Evolutionary conservation across 139 green algal species (phyloP), one percentile per base, ranked within the genome.

Genomic region (Chlorella sp.): DNA sequence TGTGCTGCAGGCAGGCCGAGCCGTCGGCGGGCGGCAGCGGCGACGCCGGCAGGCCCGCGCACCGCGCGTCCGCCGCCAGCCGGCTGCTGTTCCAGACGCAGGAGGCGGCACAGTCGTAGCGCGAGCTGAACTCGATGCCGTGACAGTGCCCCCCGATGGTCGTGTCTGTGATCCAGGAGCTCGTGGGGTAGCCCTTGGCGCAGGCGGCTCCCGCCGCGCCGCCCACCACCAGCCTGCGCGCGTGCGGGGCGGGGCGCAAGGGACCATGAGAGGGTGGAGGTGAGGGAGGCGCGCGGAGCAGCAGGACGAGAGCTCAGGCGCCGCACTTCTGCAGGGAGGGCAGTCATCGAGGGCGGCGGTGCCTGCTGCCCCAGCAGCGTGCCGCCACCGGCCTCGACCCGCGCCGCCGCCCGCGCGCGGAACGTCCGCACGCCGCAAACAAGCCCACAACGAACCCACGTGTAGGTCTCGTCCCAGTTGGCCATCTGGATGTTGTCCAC

Each of bases 101-200:
- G 41, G 40, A 36, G 8, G 77, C 75, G 31, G 80, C 73, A 51
- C 82, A 87, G 62, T 76, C 83, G 48, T 81, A 87, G 67, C 41
- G 63, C 77, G 60, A 81, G 81, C 46, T 81, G 79, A 78, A 87
- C 29, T 33, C 33, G 42, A 23, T 31, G 45, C 41, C 56, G 56
- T 60, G 21, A 40, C 82, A 87, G 53, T 82, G 72, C 43, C 77
- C 79, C 67, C 82, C 82, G 6, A 80, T 55, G 3, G 79, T 83
- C 12, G 50, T 73, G 25, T 60, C 45, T 0, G 74, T 87, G 27
- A 87, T 41, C 46, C 67, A 81, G 61, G 60, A 77, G 56, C 45
- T 74, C 46, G 80, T 78, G 48, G 74, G 62, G 73, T 69, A 87
- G 0, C 71, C 71, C 69, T 87, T 87, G 36, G 33, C 33, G 67